These are phyloP conservation scores for Tinospora cordifolia DNA, from an alignment of 164 flowering plant species.

Conservation along the genomic window DNA sequence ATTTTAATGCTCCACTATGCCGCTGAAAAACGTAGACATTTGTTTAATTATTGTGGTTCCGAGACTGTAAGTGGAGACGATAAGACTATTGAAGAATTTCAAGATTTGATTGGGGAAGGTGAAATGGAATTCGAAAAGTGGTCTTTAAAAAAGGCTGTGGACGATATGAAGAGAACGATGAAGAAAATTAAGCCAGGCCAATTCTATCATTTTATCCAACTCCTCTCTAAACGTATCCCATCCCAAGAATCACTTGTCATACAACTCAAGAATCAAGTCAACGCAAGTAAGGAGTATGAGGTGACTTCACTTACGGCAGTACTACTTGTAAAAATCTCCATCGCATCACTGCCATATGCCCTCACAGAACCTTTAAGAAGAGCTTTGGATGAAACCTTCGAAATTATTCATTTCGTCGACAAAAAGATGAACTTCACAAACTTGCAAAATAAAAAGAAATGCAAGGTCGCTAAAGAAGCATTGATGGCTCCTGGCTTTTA, in stretches of 20 bases:
- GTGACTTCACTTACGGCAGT: constrained; percentile 6
- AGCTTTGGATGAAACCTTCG: not conserved
- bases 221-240: not conserved
- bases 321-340: constrained; percentile 1
- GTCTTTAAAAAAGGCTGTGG: not conserved
- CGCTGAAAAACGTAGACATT: too few species aligned
- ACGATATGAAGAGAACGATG: constrained; percentile 7
- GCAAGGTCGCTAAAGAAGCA: not conserved
- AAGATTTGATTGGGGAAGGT: not conserved
- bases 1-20: too few species aligned
- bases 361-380: not conserved
- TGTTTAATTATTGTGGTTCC: too few species aligned
- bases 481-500: not conserved
- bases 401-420: constrained; percentile 5
- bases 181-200: not conserved
- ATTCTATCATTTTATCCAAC: not conserved
- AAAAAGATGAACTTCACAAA: not conserved
- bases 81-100: not conserved
- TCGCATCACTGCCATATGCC: not conserved
- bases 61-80: not conserved
- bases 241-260: not conserved
- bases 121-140: not conserved
- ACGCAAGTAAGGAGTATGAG: not conserved
- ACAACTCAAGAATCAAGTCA: not conserved
- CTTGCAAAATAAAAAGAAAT: not conserved